phyloP scores from a whole-genome alignment of 202 grass and related monocot species.

The Brachypodium distachyon region DNA sequence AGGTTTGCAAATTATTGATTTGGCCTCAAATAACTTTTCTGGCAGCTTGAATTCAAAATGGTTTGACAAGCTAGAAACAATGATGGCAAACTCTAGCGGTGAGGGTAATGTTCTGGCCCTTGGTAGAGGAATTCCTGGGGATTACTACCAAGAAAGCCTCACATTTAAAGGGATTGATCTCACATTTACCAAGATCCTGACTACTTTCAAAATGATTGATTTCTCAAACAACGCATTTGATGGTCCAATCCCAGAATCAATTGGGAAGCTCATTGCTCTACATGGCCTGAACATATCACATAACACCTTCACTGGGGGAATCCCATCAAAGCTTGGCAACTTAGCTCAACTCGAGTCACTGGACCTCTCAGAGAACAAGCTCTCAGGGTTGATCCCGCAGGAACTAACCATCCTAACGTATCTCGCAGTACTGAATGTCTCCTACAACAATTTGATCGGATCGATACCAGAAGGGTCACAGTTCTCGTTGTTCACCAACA shows the following conservation, averaged over 20 bases:
- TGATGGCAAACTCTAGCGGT: neutral
- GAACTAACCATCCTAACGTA: slow-evolving; percentile 28
- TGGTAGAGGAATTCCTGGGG: neutral
- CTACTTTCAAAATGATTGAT: neutral
- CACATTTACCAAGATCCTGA: slow-evolving; percentile 20
- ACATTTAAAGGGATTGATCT: slow-evolving; percentile 27
- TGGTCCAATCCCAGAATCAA: neutral
- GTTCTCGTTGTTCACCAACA: slow-evolving; percentile 15
- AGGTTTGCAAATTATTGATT: slow-evolving; percentile 29
- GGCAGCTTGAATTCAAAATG: slow-evolving; percentile 7
- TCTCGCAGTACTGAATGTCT: slow-evolving; percentile 27
- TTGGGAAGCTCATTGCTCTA: neutral
- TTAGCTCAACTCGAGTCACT: slow-evolving; percentile 13
- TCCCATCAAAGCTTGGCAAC: neutral
- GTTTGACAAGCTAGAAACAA: slow-evolving; percentile 10
- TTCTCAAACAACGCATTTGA: slow-evolving; percentile 6
- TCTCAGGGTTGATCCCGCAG: neutral
- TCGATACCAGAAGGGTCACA: slow-evolving; percentile 5
- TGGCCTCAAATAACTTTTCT: slow-evolving; percentile 36
- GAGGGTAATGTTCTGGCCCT: neutral
- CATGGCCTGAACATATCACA: neutral
- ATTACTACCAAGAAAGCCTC: slow-evolving; percentile 5
- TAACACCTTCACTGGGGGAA: neutral
- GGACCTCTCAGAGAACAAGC: neutral
- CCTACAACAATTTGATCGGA: slow-evolving; percentile 36